phyloP scores from a whole-genome alignment of 345 rosid genomes.

The Melastoma malabathricum region DNA sequence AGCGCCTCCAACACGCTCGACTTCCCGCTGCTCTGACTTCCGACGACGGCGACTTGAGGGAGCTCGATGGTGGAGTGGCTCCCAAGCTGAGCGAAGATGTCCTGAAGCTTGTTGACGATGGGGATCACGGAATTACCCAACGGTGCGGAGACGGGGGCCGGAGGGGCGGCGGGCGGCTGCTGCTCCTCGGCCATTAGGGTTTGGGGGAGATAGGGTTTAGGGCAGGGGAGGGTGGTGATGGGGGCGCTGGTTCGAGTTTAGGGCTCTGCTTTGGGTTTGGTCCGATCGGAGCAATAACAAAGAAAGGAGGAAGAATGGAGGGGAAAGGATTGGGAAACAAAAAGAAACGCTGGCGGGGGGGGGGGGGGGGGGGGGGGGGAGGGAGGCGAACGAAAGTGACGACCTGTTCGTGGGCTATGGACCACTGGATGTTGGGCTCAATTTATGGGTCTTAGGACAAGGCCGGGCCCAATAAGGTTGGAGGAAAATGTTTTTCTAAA shows the following conservation, averaged over 20 bases:
- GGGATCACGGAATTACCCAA: slow-evolving; percentile 91
- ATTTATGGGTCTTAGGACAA: too few relatives aligned
- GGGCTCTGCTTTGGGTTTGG: neutral
- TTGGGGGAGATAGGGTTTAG: neutral
- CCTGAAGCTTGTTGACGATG: slow-evolving; percentile 84
- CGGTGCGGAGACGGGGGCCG: slow-evolving; percentile 25
- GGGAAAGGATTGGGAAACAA: too few relatives aligned
- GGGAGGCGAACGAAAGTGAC: too few relatives aligned
- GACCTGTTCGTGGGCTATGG: too few relatives aligned
- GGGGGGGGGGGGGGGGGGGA: too few relatives aligned
- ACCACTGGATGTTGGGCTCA: too few relatives aligned
- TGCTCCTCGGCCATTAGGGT: slow-evolving; percentile 24
- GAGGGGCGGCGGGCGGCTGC: slow-evolving; percentile 12
- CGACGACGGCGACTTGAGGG: slow-evolving; percentile 98
- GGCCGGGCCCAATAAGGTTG: too few relatives aligned
- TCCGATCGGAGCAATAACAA: too few relatives aligned
- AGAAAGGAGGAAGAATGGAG: too few relatives aligned
- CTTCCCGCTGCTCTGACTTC: slow-evolving; percentile 98
- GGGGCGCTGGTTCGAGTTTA: slow-evolving; percentile 6
- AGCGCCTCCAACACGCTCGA: slow-evolving; percentile 95
- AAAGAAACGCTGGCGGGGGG: too few relatives aligned
- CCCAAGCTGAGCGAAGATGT: slow-evolving; percentile 90
- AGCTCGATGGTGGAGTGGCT: slow-evolving; percentile 83
- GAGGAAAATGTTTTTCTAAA: too few relatives aligned
- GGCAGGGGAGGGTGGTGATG: slow-evolving; percentile 2